A percentile compares a stretch with the other conserved stretches of the same genome.
Evolutionary conservation across 139 green algal species (phyloP).

Genomic region (Trebouxia sp.): DNA sequence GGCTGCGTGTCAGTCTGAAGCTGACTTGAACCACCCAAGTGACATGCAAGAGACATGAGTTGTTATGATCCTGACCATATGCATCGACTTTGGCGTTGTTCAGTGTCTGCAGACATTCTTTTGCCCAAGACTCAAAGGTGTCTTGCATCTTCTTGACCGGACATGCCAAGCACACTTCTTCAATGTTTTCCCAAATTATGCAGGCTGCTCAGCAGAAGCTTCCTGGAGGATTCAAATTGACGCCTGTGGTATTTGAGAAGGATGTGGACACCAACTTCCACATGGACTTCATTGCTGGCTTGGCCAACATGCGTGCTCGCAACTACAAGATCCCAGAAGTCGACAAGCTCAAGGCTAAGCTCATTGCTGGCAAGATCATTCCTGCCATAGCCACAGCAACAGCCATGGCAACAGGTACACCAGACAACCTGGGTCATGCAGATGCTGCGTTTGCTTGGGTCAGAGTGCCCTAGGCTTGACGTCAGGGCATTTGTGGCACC

Average conservation of each 20-base stretch:
- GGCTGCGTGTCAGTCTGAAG: too few species aligned
- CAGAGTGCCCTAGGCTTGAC: neutral
- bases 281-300: constrained; percentile 93
- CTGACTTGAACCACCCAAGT: too few species aligned
- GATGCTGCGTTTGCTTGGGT: neutral
- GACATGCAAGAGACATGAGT: too few species aligned
- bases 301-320: constrained; percentile 97
- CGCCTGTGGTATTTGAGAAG: constrained; percentile 89
- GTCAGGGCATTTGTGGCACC: neutral
- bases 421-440: neutral
- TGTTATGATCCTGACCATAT: neutral
- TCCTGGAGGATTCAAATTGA: constrained; percentile 62
- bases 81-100: neutral
- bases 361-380: constrained; percentile 98
- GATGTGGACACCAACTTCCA: constrained; percentile 98
- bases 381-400: constrained; percentile 98
- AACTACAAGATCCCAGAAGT: constrained; percentile 91
- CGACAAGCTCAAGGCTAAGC: constrained; percentile 95
- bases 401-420: constrained; percentile 82
- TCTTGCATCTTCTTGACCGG: too few species aligned
- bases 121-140: too few species aligned
- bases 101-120: neutral
- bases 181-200: neutral
- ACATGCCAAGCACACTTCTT: neutral
- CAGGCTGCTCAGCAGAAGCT: constrained; percentile 44